Conservation (phyloP, 2,329 filamentous ascomycete species). For the Eutypa lata region DNA sequence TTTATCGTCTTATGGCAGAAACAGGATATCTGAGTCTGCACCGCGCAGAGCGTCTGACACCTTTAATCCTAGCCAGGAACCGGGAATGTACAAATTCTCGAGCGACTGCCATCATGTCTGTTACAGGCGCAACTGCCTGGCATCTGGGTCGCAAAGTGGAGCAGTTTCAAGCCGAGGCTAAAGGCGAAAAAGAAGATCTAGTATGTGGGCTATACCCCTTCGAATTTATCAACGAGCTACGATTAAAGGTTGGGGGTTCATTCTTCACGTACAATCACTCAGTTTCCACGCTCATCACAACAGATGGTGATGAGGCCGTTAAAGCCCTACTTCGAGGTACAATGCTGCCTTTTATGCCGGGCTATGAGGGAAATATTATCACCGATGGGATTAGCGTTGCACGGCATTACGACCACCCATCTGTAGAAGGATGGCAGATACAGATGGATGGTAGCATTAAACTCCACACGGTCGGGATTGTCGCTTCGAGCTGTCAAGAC, state of each 20-base stretch:
- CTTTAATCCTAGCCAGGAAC: neutral
- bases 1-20: neutral
- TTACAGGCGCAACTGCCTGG: neutral
- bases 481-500: neutral
- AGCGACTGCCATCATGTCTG: neutral
- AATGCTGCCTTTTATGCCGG: neutral
- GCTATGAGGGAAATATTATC: neutral
- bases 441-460: neutral
- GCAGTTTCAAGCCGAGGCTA: neutral
- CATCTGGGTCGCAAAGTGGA: neutral
- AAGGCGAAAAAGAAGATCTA: neutral
- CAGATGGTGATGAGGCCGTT: neutral
- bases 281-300: neutral
- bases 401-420: neutral
- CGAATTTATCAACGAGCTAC: neutral
- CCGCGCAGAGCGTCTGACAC: neutral
- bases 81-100: neutral
- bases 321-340: neutral
- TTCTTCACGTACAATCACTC: neutral
- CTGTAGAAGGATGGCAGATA: neutral
- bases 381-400: neutral
- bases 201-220: neutral
- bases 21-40: neutral
- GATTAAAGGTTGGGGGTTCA: neutral
- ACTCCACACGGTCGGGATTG: neutral